Conservation (phyloP, 495 filamentous ascomycete genomes). For the Symbiotaphrina buchneri region DNA sequence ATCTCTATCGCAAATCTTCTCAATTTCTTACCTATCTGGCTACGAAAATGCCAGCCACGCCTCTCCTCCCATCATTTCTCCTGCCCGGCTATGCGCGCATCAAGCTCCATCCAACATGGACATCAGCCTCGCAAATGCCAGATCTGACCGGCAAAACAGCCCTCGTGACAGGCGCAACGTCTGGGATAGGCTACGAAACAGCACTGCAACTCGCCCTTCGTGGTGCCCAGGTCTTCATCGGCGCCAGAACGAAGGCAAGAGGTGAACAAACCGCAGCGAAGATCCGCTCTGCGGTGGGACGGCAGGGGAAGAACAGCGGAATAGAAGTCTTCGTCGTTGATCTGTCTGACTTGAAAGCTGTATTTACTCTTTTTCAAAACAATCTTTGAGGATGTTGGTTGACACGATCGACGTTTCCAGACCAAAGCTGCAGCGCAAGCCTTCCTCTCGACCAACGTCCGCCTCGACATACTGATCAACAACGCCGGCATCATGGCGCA, state of each 20-base stretch:
- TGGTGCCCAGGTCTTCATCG: constrained; percentile 12
- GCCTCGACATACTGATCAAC: constrained; percentile 4
- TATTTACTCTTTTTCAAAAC: constrained; percentile 6
- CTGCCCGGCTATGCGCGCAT: too few species aligned
- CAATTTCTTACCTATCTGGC: too few species aligned
- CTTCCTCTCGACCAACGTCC: too few species aligned
- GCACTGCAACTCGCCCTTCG: constrained; percentile 17
- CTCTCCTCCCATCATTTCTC: too few species aligned
- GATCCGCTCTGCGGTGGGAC: constrained; percentile 6
- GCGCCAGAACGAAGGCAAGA: constrained; percentile 12
- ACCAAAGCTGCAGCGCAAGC: not conserved
- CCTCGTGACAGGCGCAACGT: constrained; percentile 20
- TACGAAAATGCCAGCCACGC: too few species aligned
- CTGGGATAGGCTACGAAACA: constrained; percentile 20
- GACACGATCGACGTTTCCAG: too few species aligned
- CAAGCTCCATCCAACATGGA: too few species aligned
- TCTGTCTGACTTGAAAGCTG: constrained; percentile 11
- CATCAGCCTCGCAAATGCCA: constrained; percentile 11
- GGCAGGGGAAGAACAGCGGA: constrained; percentile 9
- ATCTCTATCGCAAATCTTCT: too few species aligned
- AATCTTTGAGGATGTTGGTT: constrained; percentile 13
- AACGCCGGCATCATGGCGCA: constrained; percentile 2
- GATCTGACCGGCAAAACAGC: constrained; percentile 14
- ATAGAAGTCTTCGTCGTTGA: constrained; percentile 14
- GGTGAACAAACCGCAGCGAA: constrained; percentile 7